Evolutionary conservation across 768 basidiomycete genomes (phyloP).

Genomic region (Mycena amicta): DNA sequence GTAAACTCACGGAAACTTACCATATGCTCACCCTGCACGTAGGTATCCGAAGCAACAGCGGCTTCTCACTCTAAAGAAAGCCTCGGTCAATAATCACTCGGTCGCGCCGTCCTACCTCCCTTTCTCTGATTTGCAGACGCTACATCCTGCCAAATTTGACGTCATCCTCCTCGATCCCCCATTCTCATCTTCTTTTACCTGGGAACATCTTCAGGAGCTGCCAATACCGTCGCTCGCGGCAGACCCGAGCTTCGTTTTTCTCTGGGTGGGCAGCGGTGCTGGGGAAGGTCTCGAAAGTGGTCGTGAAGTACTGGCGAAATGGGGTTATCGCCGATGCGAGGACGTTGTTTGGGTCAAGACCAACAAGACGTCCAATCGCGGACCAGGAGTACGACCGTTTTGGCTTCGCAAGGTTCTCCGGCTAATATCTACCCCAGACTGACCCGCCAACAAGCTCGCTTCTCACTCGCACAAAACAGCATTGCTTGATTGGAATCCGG

Average conservation of each 20-base stretch:
- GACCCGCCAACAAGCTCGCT: constrained; percentile 86
- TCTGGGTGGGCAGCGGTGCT: constrained; percentile 94
- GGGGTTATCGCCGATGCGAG: constrained; percentile 95
- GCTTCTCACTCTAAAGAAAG: constrained; percentile 80
- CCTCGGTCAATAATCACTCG: constrained; percentile 68
- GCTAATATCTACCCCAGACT: constrained; percentile 46
- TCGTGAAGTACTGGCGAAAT: constrained; percentile 85
- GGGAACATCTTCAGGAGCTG: constrained; percentile 81
- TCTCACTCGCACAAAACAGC: constrained; percentile 89
- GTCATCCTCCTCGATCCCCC: constrained; percentile 91
- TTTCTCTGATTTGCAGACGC: constrained; percentile 53
- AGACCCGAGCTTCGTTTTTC: constrained; percentile 90
- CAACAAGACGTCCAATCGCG: constrained; percentile 70
- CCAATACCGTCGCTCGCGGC: constrained; percentile 83
- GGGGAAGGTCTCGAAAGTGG: constrained; percentile 91
- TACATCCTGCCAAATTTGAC: constrained; percentile 80
- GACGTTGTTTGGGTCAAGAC: constrained; percentile 99
- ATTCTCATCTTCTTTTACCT: constrained; percentile 82
- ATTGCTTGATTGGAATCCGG: constrained; percentile 95
- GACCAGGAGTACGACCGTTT: constrained; percentile 65
- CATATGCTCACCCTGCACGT: constrained; percentile 5
- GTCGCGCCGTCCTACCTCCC: constrained; percentile 76
- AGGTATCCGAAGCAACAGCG: constrained; percentile 96
- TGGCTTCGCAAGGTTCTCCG: constrained; percentile 11
- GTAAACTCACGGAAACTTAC: constrained; percentile 31